Evolutionary conservation across 129 eudicot genomes (phyloP).

Genomic region (Ambrosia trifida): DNA sequence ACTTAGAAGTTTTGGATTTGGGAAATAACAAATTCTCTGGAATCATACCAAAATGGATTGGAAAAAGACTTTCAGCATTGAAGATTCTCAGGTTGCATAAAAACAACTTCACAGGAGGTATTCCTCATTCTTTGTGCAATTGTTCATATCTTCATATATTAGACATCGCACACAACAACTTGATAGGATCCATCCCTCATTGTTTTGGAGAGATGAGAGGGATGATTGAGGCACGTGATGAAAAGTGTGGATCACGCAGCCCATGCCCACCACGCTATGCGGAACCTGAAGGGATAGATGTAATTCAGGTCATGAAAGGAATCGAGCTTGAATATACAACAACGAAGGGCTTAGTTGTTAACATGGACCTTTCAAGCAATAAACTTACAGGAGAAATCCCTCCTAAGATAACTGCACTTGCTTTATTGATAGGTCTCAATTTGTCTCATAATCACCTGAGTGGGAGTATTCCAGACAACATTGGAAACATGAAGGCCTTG

Average conservation of each 20-base stretch:
- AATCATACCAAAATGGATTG: conserved; percentile 24
- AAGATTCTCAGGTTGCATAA: conserved; percentile 15
- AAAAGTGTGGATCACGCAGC: no score
- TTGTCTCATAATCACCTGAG: conserved; percentile 24
- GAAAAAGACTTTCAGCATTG: not conserved
- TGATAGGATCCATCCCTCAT: conserved; percentile 24
- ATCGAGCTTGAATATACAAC: not conserved
- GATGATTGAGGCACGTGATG: no score
- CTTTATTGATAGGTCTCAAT: conserved; percentile 4
- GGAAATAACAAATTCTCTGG: not conserved
- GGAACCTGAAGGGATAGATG: no score
- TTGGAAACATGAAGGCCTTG: not conserved
- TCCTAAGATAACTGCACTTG: not conserved
- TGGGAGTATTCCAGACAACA: conserved; percentile 21
- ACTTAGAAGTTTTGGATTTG: conserved; percentile 4
- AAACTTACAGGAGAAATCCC: conserved; percentile 25
- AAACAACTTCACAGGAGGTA: not conserved
- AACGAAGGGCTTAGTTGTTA: not conserved
- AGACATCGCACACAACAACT: not conserved
- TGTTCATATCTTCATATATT: conserved; percentile 17
- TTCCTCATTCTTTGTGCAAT: conserved; percentile 27
- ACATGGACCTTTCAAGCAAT: conserved; percentile 18
- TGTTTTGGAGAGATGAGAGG: conserved; percentile 4
- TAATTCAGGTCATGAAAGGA: conserved; percentile 26
- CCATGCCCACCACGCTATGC: no score